Base-by-base conservation (phyloP, 148 eudicot genomes). In the Fagopyrum esculentum region DNA sequence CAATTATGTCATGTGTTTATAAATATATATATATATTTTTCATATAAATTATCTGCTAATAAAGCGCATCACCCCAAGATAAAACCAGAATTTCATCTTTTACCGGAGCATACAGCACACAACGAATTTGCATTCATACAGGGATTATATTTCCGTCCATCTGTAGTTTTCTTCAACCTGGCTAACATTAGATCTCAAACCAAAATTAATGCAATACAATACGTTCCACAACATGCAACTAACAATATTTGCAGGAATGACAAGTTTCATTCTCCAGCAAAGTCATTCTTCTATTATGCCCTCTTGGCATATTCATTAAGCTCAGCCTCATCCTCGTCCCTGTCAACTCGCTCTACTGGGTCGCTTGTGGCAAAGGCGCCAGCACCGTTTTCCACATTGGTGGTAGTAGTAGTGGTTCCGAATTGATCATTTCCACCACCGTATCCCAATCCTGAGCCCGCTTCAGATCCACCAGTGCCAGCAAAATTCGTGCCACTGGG, bases 281-380 rank as follows among this genome's bases (percentile, higher is more conserved):
- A 57, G 6, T 19, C 63, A 19, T 11, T 6, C 8, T 57, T 57
- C 63, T 48, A 17, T 83, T 70, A 83, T 6, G 73, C 83, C 77
- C 81, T 77, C 70, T 82, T 80, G 35, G 83, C 82, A 69, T 69
- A 84, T 68, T 77, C 82, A 71, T 76, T 81, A 51, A 81, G 69
- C 72, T 75, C 78, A 73, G 61, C 72, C 19, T 80, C 83, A 73
- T 75, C 72, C 19, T 80, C 83, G 70, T 80, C 81, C 19, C 76
- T 84, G n/a, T 63, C 49, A 16, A 81, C 79, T 30, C 82, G 90
- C 55, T 79, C 93, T 10, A 75, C 16, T 3, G 84, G 69, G 15
- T 66, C 85, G 40, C 47, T 82, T 4, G 83, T 54, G 13, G 71
- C 81, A 40, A 46, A 77, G 49, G 76, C 82, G 9, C 83, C 88